phyloP scores from a whole-genome alignment of 1,284 basidiomycete genomes.

The Hymenochaete sp. region DNA sequence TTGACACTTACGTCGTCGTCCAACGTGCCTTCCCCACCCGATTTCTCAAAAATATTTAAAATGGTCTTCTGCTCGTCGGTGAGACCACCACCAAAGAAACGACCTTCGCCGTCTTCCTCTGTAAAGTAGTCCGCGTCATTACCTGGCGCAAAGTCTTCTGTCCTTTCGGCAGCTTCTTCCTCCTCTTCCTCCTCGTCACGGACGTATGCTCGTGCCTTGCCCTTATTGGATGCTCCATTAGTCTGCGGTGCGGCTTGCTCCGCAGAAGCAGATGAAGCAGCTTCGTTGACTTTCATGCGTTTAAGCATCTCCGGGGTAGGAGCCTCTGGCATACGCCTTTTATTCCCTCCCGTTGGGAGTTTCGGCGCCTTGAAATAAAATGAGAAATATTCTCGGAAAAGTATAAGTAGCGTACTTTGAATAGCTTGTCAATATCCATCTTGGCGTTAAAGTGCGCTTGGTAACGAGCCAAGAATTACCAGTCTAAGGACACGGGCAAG shows the following conservation, averaged over 20 bases:
- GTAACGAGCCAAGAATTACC: too few relatives aligned
- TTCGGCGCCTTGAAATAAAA: slow-evolving; percentile 51
- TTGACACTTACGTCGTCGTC: slow-evolving; percentile 56
- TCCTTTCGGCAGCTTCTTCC: slow-evolving; percentile 35
- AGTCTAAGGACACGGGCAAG: too few relatives aligned
- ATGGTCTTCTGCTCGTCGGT: slow-evolving; percentile 88
- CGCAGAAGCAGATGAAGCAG: slow-evolving; percentile 21
- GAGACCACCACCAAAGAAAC: slow-evolving; percentile 89
- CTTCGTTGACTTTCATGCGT: slow-evolving; percentile 53
- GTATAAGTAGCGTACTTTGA: slow-evolving; percentile 52
- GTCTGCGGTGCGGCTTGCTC: slow-evolving; percentile 17
- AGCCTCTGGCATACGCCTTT: slow-evolving; percentile 76
- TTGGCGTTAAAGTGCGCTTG: background rate
- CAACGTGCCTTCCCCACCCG: slow-evolving; percentile 45
- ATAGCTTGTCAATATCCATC: slow-evolving; percentile 77
- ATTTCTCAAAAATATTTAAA: slow-evolving; percentile 79
- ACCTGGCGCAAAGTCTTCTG: slow-evolving; percentile 62
- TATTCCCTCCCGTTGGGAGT: slow-evolving; percentile 52
- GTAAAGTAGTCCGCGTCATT: slow-evolving; percentile 83
- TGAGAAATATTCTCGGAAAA: background rate
- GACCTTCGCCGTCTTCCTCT: slow-evolving; percentile 87
- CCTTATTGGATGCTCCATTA: slow-evolving; percentile 24
- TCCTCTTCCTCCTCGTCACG: slow-evolving; percentile 50
- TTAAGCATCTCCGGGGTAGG: slow-evolving; percentile 78
- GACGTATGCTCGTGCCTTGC: slow-evolving; percentile 39